These are phyloP conservation scores for Gnaphalium uliginosum DNA, from an alignment of 129 eudicot genomes.

Conservation along the genomic window DNA sequence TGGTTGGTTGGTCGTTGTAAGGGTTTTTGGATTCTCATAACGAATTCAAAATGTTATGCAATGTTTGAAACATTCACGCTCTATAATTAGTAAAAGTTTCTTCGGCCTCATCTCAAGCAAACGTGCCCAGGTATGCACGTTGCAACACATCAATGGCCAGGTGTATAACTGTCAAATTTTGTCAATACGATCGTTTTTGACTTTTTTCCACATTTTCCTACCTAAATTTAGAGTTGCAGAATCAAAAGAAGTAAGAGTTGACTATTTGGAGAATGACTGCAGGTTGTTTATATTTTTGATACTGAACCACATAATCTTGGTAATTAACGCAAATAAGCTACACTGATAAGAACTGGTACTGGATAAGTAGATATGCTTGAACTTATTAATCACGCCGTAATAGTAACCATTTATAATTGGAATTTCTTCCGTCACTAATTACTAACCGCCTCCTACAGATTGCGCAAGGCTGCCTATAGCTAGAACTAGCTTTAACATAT, in stretches of 20 bases:
- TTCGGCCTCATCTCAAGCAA: neutral
- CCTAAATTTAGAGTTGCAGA: no score
- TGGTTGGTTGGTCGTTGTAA: conserved; percentile 21
- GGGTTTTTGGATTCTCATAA: conserved; percentile 24
- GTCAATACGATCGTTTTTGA: neutral
- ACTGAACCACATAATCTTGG: neutral
- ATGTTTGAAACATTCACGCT: conserved; percentile 10
- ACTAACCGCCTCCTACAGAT: no score
- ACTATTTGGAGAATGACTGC: neutral
- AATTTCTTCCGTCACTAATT: no score
- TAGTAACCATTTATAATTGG: no score
- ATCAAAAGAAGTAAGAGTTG: no score
- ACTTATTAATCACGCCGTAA: no score
- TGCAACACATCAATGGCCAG: conserved; percentile 2
- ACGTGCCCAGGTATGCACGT: neutral
- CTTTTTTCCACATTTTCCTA: no score
- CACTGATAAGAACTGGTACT: no score
- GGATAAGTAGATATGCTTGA: no score
- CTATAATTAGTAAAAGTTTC: conserved; percentile 15
- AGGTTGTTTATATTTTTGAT: neutral
- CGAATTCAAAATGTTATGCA: conserved; percentile 20
- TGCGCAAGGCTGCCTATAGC: no score
- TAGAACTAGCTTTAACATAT: no score
- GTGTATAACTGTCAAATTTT: neutral
- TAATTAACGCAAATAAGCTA: no score